These are phyloP conservation scores for Plasmodium cynomolgi DNA, from an alignment of 169 alveolate species.

Conservation along the genomic window DNA sequence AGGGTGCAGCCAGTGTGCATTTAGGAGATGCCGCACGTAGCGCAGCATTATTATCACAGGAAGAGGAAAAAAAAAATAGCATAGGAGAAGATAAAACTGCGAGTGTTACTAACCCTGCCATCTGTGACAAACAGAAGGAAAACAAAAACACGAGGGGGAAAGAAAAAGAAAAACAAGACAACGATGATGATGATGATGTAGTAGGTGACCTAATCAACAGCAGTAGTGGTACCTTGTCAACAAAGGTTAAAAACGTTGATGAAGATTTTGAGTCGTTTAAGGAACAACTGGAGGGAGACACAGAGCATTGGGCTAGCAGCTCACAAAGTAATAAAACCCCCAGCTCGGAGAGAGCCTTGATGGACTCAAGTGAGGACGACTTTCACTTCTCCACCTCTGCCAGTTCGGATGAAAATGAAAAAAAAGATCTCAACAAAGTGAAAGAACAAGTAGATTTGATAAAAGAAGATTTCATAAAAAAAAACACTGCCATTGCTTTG, in stretches of 20 bases:
- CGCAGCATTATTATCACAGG: not conserved
- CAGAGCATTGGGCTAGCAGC: not conserved
- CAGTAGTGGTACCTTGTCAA: not conserved
- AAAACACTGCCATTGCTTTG: conserved; percentile 45
- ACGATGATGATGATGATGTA: not conserved
- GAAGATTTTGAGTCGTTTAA: conserved; percentile 10
- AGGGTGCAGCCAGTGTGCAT: not conserved
- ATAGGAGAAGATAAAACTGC: not conserved
- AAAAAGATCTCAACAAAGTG: conserved; percentile 38
- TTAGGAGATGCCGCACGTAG: not conserved
- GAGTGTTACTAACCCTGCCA: not conserved
- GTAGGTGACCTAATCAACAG: not conserved
- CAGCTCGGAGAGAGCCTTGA: not conserved
- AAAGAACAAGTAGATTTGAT: conserved; percentile 62
- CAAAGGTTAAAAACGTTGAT: not conserved
- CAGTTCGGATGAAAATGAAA: conserved; percentile 28
- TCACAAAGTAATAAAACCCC: conserved; percentile 8
- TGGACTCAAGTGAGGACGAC: conserved; percentile 11
- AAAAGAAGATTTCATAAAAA: conserved; percentile 55
- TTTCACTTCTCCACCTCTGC: conserved; percentile 13
- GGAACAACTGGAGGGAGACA: not conserved
- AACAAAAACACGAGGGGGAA: not conserved
- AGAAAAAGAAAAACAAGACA: not conserved
- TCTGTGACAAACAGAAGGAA: not conserved
- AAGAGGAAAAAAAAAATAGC: not conserved